Evolutionary conservation across 2,329 filamentous ascomycete species (phyloP).

Genomic region (Epicoccum nigrum): DNA sequence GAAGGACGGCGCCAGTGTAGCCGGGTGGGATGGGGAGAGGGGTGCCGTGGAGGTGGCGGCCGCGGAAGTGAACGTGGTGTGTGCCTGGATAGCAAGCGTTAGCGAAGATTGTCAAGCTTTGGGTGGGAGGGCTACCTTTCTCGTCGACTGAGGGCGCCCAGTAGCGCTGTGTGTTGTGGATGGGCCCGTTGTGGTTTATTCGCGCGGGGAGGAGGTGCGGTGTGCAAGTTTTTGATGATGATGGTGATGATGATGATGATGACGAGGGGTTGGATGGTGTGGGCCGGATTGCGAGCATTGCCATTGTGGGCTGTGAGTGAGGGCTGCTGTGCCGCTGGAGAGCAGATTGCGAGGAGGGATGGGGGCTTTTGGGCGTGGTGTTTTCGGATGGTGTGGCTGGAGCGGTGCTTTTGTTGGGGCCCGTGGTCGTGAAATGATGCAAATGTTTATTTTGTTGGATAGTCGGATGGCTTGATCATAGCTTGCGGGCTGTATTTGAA

Average conservation of each 20-base stretch:
- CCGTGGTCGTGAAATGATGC: no score
- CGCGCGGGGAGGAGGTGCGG: conserved; percentile 81
- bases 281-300: conserved; percentile 57
- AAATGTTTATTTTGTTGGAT: no score
- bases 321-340: no score
- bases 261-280: no score
- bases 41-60: conserved; percentile 76
- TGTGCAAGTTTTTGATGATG: conserved; percentile 52
- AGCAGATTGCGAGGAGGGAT: no score
- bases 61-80: conserved; percentile 57
- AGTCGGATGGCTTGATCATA: no score
- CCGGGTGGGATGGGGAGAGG: conserved; percentile 70
- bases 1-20: conserved; percentile 62
- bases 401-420: no score
- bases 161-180: conserved; percentile 68
- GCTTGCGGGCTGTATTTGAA: no score
- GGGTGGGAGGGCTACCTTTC: conserved; percentile 35
- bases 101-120: neutral
- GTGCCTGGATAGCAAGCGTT: conserved; percentile 15
- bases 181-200: conserved; percentile 77
- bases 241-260: conserved; percentile 57
- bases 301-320: no score
- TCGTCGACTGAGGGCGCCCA: conserved; percentile 67
- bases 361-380: no score
- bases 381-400: no score